Evolutionary conservation across 208 protist genomes (phyloP).

Genomic region (Endotrypanum monterogeii): DNA sequence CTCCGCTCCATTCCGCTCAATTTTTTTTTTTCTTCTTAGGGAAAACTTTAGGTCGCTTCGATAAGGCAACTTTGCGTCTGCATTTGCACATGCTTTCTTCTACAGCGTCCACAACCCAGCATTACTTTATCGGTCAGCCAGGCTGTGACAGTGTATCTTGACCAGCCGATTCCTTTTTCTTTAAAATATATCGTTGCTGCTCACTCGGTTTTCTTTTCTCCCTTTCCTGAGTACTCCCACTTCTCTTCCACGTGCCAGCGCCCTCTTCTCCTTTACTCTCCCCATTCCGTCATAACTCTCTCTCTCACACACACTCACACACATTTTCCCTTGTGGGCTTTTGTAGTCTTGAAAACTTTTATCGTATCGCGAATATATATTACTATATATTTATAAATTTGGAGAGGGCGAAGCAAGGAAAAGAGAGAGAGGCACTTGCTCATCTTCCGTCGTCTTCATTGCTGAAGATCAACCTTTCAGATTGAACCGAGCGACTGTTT

Average conservation of each 20-base stretch:
- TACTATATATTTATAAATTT: no score
- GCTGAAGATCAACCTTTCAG: neutral
- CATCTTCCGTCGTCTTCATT: neutral
- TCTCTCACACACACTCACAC: no score
- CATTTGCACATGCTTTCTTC: neutral
- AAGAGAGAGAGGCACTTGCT: no score
- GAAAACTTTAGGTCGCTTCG: neutral
- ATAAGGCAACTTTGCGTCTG: neutral
- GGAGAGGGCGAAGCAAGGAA: no score
- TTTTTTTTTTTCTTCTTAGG: neutral
- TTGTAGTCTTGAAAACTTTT: no score
- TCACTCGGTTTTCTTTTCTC: neutral
- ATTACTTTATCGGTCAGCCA: neutral
- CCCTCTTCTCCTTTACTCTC: no score
- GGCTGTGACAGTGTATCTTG: neutral
- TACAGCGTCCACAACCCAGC: neutral
- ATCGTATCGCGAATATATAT: no score
- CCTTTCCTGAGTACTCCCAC: neutral
- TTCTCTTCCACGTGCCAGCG: no score
- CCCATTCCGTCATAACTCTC: no score
- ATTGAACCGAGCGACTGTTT: neutral
- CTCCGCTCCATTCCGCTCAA: neutral
- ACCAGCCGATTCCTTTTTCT: neutral
- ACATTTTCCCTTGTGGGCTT: no score
- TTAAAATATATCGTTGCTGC: neutral